Conservation (phyloP, 164 flowering plant genomes). For the Nymphaea colorata region DNA sequence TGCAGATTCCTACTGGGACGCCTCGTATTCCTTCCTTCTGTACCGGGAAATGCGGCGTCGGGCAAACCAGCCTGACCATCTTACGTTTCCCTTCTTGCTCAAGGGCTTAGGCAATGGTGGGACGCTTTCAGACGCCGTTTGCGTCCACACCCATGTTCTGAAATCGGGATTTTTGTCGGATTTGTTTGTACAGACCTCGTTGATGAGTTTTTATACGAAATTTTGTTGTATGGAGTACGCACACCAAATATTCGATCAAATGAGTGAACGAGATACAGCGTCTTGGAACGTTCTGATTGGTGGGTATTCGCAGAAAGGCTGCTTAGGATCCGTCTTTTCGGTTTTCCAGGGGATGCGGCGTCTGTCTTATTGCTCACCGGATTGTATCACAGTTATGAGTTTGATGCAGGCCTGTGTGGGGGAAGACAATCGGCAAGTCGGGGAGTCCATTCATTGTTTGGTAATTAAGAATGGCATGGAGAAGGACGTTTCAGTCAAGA, state of each 20-base stretch:
- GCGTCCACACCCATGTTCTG: conserved; percentile 39
- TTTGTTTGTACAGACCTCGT: conserved; percentile 37
- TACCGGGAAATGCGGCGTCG: conserved; percentile 41
- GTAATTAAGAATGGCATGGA: conserved; percentile 28
- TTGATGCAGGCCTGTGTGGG: conserved; percentile 21
- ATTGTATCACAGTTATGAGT: conserved; percentile 34
- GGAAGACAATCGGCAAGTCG: conserved; percentile 11
- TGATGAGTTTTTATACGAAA: conserved; percentile 38
- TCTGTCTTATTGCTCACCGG: conserved; percentile 22
- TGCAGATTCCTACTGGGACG: conserved; percentile 8
- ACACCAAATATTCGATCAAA: conserved; percentile 27
- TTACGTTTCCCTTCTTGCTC: conserved; percentile 45
- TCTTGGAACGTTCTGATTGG: conserved; percentile 51
- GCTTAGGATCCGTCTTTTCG: conserved; percentile 12
- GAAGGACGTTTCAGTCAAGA: conserved; percentile 34
- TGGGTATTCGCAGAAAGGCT: conserved; percentile 34
- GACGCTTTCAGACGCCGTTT: conserved; percentile 16
- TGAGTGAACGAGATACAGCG: conserved; percentile 41
- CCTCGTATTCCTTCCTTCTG: conserved; percentile 20
- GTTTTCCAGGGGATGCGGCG: conserved; percentile 33
- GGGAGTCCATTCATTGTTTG: conserved; percentile 30
- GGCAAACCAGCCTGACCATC: conserved; percentile 30
- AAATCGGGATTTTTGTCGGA: conserved; percentile 35
- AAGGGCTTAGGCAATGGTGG: conserved; percentile 48
- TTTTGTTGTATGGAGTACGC: conserved; percentile 23